Conservation (phyloP, 2,329 filamentous ascomycete genomes). For the Zymoseptoria ardabiliae region DNA sequence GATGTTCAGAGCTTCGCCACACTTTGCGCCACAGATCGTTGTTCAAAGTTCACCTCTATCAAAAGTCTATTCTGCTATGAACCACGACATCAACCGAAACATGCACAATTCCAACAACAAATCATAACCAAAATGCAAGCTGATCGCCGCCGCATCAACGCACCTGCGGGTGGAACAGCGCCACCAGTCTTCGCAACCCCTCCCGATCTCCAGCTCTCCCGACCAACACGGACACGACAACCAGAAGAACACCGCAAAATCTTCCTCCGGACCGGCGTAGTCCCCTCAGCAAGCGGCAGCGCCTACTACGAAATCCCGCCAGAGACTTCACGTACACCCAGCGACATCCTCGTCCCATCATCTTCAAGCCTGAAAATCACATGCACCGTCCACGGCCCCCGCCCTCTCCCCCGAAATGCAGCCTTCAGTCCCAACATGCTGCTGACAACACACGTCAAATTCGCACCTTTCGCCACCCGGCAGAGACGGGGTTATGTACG, state of each 20-base stretch:
- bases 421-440: slow-evolving; percentile 90
- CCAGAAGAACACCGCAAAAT: slow-evolving; percentile 73
- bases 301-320: slow-evolving; percentile 66
- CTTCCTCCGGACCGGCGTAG: slow-evolving; percentile 85
- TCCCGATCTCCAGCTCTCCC: slow-evolving; percentile 38
- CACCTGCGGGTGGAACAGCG: slow-evolving; percentile 67
- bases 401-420: slow-evolving; percentile 80
- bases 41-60: neutral
- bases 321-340: slow-evolving; percentile 31
- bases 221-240: slow-evolving; percentile 52
- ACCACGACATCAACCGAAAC: slow-evolving; percentile 7
- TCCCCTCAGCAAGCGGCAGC: slow-evolving; percentile 87
- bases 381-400: slow-evolving; percentile 87
- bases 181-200: slow-evolving; percentile 62
- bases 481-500: slow-evolving; percentile 77
- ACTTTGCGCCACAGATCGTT: slow-evolving; percentile 1
- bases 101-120: slow-evolving; percentile 4
- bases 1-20: slow-evolving; percentile 1
- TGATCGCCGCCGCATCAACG: slow-evolving; percentile 85
- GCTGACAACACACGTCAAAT: slow-evolving; percentile 89
- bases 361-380: slow-evolving; percentile 76
- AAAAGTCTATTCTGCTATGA: neutral
- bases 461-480: slow-evolving; percentile 85
- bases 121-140: slow-evolving; percentile 38
- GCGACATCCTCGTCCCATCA: slow-evolving; percentile 44